phyloP scores from a whole-genome alignment of 2,329 filamentous ascomycete species.

The Immersiporthe knoxdaviesiana region DNA sequence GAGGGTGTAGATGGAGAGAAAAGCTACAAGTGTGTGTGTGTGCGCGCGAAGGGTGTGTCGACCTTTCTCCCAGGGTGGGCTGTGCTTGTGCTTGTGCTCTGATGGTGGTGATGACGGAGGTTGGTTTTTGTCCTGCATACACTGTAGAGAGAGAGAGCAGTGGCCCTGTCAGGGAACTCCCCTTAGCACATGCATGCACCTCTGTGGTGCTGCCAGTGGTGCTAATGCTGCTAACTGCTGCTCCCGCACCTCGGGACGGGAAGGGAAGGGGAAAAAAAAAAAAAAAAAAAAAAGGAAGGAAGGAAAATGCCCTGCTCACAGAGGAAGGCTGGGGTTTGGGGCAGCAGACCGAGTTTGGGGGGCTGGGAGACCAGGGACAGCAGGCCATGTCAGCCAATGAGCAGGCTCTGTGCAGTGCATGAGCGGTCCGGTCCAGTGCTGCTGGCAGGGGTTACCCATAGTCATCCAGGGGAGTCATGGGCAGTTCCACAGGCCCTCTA shows the following conservation, averaged over 20 bases:
- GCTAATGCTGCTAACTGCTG: background rate
- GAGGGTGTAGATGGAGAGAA: conserved; percentile 15
- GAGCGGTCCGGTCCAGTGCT: background rate
- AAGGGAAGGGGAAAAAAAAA: too few relatives aligned
- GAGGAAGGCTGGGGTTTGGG: conserved; percentile 11
- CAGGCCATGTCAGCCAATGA: background rate
- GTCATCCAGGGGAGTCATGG: background rate
- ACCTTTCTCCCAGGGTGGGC: background rate
- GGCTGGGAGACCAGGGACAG: conserved; percentile 14
- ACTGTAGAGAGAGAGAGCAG: background rate
- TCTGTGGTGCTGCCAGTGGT: background rate
- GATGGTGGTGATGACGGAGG: conserved; percentile 2
- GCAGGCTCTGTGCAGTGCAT: background rate
- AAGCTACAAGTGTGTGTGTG: too few relatives aligned
- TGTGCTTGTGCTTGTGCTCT: background rate
- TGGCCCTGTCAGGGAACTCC: background rate
- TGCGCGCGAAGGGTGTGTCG: background rate
- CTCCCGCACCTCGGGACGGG: background rate
- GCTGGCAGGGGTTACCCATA: background rate
- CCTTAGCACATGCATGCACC: conserved; percentile 9
- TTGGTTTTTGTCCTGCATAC: background rate
- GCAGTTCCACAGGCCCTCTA: background rate
- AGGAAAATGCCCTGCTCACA: background rate
- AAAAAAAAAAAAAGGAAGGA: too few relatives aligned
- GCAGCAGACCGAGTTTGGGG: conserved; percentile 4